Conservation (phyloP, 441 rosid species). For the Theobroma grandiflorum region DNA sequence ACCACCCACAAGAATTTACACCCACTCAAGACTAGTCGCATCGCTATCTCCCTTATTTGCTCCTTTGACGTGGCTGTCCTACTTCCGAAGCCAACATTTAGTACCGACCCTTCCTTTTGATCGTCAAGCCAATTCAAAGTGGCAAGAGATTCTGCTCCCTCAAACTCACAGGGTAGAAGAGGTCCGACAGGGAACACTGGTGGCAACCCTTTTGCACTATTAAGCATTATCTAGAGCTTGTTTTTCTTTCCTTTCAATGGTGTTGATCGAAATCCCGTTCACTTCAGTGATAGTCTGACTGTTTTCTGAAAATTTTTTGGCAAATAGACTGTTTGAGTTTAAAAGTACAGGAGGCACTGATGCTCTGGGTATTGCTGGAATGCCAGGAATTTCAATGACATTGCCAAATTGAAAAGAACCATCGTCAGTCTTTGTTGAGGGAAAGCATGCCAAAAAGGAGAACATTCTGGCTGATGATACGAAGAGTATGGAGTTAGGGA, state of each 20-base stretch:
- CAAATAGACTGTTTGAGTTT: conserved; percentile 16
- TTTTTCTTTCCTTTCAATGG: conserved; percentile 36
- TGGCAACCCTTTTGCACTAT: conserved; percentile 18
- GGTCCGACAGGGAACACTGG: conserved; percentile 32
- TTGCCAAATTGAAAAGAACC: conserved; percentile 1
- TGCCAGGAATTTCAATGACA: conserved; percentile 25
- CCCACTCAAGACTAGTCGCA: conserved; percentile 32
- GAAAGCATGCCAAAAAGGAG: conserved; percentile 30
- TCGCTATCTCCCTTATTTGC: conserved; percentile 22
- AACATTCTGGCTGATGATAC: conserved; percentile 37
- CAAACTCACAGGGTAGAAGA: conserved; percentile 24
- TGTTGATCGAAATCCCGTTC: conserved; percentile 37
- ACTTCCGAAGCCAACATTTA: conserved; percentile 16
- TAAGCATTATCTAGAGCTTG: conserved; percentile 19
- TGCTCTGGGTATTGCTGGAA: conserved; percentile 10
- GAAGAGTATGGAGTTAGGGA: conserved; percentile 39
- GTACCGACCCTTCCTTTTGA: conserved; percentile 34
- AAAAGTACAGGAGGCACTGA: conserved; percentile 17
- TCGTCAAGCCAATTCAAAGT: conserved; percentile 33
- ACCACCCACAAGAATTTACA: conserved; percentile 41
- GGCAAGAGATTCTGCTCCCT: not conserved
- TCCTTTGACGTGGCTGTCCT: conserved; percentile 9
- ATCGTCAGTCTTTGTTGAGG: not conserved
- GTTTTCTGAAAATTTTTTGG: not conserved
- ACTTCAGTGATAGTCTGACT: not conserved